A percentile compares a stretch with the other conserved stretches of the same genome.
Conservation (phyloP, 768 basidiomycete genomes). For the Chiua virens region DNA sequence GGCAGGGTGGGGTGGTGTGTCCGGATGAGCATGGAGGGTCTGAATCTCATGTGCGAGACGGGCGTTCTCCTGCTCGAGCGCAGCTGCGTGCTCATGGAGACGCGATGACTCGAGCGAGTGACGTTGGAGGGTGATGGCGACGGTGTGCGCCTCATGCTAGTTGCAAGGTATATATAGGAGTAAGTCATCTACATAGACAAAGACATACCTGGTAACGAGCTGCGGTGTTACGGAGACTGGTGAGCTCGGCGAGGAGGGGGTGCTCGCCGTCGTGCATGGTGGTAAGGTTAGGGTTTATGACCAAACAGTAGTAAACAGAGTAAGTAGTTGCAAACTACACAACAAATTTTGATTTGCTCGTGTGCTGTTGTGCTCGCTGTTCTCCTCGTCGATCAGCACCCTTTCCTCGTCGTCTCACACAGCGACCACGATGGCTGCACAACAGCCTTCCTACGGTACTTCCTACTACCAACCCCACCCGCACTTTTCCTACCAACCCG, state of each 20-base stretch:
- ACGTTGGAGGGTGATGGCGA: constrained; percentile 66
- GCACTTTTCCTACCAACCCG: constrained; percentile 38
- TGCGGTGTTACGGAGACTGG: constrained; percentile 45
- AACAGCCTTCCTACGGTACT: constrained; percentile 28
- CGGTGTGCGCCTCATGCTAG: constrained; percentile 68
- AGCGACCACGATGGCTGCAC: constrained; percentile 21
- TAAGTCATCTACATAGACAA: fast-evolving
- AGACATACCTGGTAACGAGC: constrained; percentile 49
- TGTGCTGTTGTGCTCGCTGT: constrained; percentile 6
- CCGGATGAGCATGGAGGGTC: constrained; percentile 54
- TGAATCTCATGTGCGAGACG: constrained; percentile 54
- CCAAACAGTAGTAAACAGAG: constrained; percentile 21
- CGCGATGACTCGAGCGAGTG: constrained; percentile 52
- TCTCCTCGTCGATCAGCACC: constrained; percentile 6
- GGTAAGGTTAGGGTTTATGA: constrained; percentile 23
- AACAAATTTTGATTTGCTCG: constrained; percentile 14
- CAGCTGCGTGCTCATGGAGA: constrained; percentile 15
- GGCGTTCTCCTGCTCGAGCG: constrained; percentile 60
- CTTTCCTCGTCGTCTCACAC: neutral
- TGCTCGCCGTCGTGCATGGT: constrained; percentile 29
- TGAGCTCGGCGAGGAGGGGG: constrained; percentile 49
- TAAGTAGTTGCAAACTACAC: neutral
- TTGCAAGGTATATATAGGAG: neutral
- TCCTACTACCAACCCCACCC: constrained; percentile 29
- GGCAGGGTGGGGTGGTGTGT: constrained; percentile 39